phyloP scores from a whole-genome alignment of 2,329 filamentous ascomycete genomes.

The Pseudovirgaria hyperparasitica region DNA sequence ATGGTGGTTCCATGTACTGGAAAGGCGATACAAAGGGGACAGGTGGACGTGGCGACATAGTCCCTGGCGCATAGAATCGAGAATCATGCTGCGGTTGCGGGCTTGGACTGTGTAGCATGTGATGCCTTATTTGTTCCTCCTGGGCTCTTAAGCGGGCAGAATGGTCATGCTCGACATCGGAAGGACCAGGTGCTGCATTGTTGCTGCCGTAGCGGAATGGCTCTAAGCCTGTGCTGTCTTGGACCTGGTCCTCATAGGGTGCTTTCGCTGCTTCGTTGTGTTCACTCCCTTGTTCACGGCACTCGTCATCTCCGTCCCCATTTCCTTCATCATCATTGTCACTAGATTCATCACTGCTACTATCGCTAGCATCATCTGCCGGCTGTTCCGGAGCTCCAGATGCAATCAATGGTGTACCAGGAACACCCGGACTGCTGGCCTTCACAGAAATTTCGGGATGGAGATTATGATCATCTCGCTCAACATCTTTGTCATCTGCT shows the following conservation, averaged over 20 bases:
- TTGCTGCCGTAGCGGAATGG: too few species aligned
- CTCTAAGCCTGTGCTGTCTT: too few species aligned
- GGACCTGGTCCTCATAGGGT: too few species aligned
- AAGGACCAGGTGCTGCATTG: too few species aligned
- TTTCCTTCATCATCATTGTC: slow-evolving; percentile 6
- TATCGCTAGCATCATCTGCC: not conserved
- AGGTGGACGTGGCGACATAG: slow-evolving; percentile 1
- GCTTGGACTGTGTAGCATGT: slow-evolving; percentile 21
- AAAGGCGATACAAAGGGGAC: slow-evolving; percentile 1
- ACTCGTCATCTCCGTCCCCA: not conserved
- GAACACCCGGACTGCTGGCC: slow-evolving; percentile 20
- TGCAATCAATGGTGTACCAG: not conserved
- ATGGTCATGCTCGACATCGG: slow-evolving; percentile 6
- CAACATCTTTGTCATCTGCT: slow-evolving; percentile 3
- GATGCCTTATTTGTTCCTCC: slow-evolving; percentile 19
- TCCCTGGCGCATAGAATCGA: slow-evolving; percentile 11
- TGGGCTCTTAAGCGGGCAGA: slow-evolving; percentile 16
- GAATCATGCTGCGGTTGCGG: slow-evolving; percentile 21
- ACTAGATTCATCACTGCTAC: slow-evolving; percentile 2
- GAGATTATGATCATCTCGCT: slow-evolving; percentile 6
- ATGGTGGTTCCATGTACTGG: not conserved
- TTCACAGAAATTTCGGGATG: slow-evolving; percentile 18
- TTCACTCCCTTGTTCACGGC: not conserved
- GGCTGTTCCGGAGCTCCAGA: not conserved
- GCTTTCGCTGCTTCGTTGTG: too few species aligned